Conservation (phyloP, 2,329 filamentous ascomycete genomes). For the Ophiognomonia clavigignenti-juglandacearum region DNA sequence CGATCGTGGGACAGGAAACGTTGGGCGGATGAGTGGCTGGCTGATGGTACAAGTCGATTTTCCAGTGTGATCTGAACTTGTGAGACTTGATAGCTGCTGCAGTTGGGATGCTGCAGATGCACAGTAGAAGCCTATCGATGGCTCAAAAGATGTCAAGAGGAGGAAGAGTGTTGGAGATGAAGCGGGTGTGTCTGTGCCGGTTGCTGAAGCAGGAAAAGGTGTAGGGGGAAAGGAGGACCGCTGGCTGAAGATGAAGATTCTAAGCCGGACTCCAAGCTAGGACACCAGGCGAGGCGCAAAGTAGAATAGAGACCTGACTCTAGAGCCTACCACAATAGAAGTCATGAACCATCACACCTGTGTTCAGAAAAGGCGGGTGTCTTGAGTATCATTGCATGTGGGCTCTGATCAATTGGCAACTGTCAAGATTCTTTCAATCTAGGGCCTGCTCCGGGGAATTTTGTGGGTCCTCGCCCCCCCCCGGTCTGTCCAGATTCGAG, state of each 20-base stretch:
- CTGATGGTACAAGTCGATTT: not conserved
- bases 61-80: conserved; percentile 5
- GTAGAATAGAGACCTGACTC: no score
- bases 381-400: not conserved
- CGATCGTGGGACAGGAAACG: conserved; percentile 1
- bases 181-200: not conserved
- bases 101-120: conserved; percentile 1
- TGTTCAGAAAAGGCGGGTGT: not conserved
- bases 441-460: not conserved
- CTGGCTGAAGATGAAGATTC: not conserved
- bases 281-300: no score
- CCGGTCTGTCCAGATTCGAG: not conserved
- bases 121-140: conserved; percentile 7
- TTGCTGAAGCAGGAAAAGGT: not conserved
- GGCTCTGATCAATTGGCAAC: not conserved
- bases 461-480: no score
- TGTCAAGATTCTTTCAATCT: not conserved
- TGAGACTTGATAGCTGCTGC: not conserved
- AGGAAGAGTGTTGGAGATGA: not conserved
- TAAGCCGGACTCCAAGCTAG: no score
- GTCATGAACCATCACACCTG: no score
- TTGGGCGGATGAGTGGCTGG: not conserved
- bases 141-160: not conserved
- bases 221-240: not conserved
- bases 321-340: no score